Conservation (phyloP, 1,139 yeast genomes). For the Hansenula anomala region DNA sequence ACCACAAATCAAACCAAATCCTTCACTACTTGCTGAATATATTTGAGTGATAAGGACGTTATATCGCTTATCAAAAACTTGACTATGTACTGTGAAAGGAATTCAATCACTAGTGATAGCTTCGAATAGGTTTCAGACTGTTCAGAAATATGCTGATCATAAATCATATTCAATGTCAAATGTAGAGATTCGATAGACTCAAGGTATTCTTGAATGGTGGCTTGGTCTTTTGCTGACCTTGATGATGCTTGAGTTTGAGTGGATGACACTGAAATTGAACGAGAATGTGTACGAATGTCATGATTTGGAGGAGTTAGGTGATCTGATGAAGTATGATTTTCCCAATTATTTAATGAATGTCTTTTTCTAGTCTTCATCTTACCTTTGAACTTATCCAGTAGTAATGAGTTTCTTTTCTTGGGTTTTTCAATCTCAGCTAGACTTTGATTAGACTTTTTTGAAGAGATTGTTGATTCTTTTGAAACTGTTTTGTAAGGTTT, state of each 20-base stretch:
- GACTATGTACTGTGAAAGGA: constrained; percentile 4
- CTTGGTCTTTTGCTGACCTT: constrained; percentile 11
- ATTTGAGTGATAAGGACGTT: background rate
- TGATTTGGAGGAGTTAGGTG: background rate
- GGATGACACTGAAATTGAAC: constrained; percentile 6
- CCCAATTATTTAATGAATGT: background rate
- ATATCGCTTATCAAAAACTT: background rate
- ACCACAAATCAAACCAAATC: background rate
- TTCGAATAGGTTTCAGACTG: constrained; percentile 1
- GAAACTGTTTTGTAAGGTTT: background rate
- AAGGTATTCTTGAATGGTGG: constrained; percentile 8
- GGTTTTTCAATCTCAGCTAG: background rate
- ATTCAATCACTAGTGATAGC: constrained; percentile 7
- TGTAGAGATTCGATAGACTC: constrained; percentile 6
- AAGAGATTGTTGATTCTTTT: background rate
- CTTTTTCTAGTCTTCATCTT: background rate
- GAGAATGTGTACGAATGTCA: no score
- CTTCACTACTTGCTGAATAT: background rate
- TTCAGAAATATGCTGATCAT: constrained; percentile 1
- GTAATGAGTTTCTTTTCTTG: constrained; percentile 3
- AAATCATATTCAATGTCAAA: constrained; percentile 5
- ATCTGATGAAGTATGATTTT: background rate
- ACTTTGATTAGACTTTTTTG: background rate
- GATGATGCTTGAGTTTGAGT: constrained; percentile 2
- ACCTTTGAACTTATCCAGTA: constrained; percentile 3